Evolutionary conservation across 1,284 basidiomycete genomes (phyloP).

Genomic region (Cryptococcus hybrid): DNA sequence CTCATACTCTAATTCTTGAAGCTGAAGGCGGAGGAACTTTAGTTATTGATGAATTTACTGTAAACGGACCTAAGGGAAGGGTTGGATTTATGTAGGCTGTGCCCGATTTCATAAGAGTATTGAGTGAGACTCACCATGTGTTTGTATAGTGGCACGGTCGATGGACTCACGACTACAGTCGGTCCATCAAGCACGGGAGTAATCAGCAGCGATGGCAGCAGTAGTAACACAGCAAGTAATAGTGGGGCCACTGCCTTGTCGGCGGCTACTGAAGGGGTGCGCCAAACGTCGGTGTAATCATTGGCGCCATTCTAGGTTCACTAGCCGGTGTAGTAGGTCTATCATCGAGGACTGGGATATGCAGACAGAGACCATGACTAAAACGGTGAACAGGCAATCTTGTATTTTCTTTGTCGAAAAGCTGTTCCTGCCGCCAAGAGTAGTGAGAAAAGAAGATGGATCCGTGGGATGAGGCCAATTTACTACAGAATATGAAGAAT

Average conservation of each 20-base stretch:
- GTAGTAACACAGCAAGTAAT: not conserved
- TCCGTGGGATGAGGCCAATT: constrained; percentile 37
- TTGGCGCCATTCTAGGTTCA: constrained; percentile 29
- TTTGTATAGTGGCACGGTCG: not conserved
- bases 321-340: constrained; percentile 29
- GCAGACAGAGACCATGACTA: not conserved
- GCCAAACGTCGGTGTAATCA: constrained; percentile 24
- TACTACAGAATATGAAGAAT: constrained; percentile 37
- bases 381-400: constrained; percentile 12
- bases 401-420: constrained; percentile 21
- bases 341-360: not conserved
- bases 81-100: constrained; percentile 19
- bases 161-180: not conserved
- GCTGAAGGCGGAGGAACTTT: constrained; percentile 14
- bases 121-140: too few species aligned
- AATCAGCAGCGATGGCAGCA: constrained; percentile 3
- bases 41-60: constrained; percentile 24
- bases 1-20: constrained; percentile 22
- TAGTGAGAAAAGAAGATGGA: constrained; percentile 20
- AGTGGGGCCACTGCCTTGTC: not conserved
- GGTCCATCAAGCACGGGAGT: too few species aligned
- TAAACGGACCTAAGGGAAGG: constrained; percentile 23
- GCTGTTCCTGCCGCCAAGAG: constrained; percentile 6
- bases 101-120: too few species aligned
- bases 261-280: constrained; percentile 7